Percentiles rank a stretch among this genome's conserved stretches.
Conservation (phyloP, 345 rosid genomes). For the Crucihimalaya himalaica region DNA sequence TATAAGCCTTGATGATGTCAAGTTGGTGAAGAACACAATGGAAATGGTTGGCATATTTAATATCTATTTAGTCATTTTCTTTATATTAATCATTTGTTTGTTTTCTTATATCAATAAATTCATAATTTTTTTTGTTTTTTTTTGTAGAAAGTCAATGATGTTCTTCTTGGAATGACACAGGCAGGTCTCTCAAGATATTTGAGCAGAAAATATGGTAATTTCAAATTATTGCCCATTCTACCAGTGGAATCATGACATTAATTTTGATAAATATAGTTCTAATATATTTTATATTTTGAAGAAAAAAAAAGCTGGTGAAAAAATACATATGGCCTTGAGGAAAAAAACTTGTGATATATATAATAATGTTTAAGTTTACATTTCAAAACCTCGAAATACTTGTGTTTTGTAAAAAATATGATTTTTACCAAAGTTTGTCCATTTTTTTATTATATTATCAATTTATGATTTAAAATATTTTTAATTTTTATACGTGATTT, state of each 20-base stretch:
- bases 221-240: not conserved
- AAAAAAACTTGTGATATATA: too few relatives aligned
- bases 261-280: too few relatives aligned
- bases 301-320: too few relatives aligned
- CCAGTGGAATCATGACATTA: not conserved
- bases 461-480: too few relatives aligned
- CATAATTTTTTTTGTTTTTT: not conserved
- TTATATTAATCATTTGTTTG: not conserved
- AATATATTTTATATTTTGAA: too few relatives aligned
- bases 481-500: too few relatives aligned
- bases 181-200: slow-evolving; percentile 61
- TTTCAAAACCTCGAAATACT: too few relatives aligned
- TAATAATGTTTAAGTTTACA: too few relatives aligned
- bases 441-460: too few relatives aligned
- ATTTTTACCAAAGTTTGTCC: too few relatives aligned
- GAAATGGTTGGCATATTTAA: not conserved
- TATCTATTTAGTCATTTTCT: not conserved
- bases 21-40: slow-evolving; percentile 17
- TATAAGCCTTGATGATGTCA: slow-evolving; percentile 54
- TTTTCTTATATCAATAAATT: not conserved
- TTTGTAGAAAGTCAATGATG: slow-evolving; percentile 66
- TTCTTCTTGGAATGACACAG: slow-evolving; percentile 56
- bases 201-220: slow-evolving; percentile 49
- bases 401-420: too few relatives aligned
- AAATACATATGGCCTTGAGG: too few relatives aligned